Evolutionary conservation across 257 asterid species (phyloP).

Genomic region (Parsonsia alboflavescens): DNA sequence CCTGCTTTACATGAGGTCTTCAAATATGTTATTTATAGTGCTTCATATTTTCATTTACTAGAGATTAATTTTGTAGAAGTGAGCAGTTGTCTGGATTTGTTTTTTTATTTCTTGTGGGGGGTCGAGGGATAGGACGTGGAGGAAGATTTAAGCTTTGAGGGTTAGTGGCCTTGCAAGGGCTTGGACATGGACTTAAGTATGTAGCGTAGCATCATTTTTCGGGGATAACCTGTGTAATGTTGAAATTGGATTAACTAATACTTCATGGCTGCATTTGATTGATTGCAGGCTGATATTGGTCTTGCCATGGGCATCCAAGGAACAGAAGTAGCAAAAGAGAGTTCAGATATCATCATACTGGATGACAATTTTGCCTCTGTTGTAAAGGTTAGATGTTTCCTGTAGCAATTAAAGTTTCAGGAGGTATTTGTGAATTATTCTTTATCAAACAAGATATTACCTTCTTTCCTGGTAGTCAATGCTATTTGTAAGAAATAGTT

Average conservation of each 20-base stretch:
- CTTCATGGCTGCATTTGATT: slow-evolving; percentile 13
- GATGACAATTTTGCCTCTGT: slow-evolving; percentile 94
- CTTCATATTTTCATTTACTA: background rate
- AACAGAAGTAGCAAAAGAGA: slow-evolving; percentile 98
- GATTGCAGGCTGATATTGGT: slow-evolving; percentile 86
- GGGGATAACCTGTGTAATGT: background rate
- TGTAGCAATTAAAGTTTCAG: slow-evolving; percentile 1
- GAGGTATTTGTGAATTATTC: background rate
- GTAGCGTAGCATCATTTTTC: background rate
- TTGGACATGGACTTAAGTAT: background rate
- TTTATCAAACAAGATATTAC: background rate
- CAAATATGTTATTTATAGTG: background rate
- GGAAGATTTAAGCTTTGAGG: background rate
- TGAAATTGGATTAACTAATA: background rate
- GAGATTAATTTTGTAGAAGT: background rate
- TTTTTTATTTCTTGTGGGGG: background rate
- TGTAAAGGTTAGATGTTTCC: slow-evolving; percentile 65
- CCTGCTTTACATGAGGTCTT: slow-evolving; percentile 95
- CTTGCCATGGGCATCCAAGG: slow-evolving; percentile 99
- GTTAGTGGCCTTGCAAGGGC: background rate
- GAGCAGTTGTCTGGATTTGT: background rate
- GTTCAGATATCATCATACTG: slow-evolving; percentile 91
- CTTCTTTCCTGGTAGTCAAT: background rate
- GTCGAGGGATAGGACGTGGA: background rate
- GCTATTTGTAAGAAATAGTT: background rate